phyloP scores from a whole-genome alignment of 805 yeast species.

The Candida arabinofermentans region DNA sequence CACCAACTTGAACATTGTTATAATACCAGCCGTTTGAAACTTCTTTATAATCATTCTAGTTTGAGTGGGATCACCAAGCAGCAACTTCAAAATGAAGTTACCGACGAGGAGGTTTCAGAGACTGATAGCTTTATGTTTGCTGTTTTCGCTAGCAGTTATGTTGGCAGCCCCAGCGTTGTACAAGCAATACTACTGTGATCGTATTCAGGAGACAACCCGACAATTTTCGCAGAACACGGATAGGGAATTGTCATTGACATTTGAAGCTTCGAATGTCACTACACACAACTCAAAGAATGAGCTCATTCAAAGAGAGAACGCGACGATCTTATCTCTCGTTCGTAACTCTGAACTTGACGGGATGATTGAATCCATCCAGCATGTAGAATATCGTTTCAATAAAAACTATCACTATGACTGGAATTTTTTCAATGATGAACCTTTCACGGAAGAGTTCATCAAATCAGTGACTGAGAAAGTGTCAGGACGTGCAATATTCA shows the following conservation, averaged over 20 bases:
- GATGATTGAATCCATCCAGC: constrained; percentile 34
- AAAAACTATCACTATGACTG: constrained; percentile 37
- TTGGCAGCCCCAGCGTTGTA: not conserved
- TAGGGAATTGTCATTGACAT: not conserved
- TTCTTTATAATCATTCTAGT: too few species aligned
- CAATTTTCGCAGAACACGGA: not conserved
- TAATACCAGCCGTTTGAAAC: too few species aligned
- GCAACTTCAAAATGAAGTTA: not conserved
- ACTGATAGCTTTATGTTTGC: not conserved
- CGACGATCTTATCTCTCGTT: constrained; percentile 52
- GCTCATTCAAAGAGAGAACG: constrained; percentile 40
- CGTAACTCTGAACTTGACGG: constrained; percentile 36
- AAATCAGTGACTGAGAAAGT: constrained; percentile 27
- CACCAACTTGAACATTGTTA: too few species aligned
- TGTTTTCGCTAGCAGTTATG: not conserved
- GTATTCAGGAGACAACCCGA: not conserved
- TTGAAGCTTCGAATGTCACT: not conserved
- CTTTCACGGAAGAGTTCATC: constrained; percentile 39
- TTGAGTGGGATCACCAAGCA: too few species aligned
- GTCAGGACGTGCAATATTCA: constrained; percentile 41
- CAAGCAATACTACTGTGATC: not conserved
- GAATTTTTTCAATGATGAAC: constrained; percentile 44
- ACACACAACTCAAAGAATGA: not conserved
- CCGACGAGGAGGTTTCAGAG: not conserved
- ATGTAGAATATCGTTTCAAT: constrained; percentile 37